Evolutionary conservation across 1,284 basidiomycete genomes (phyloP).

Genomic region (Boletus mariae): DNA sequence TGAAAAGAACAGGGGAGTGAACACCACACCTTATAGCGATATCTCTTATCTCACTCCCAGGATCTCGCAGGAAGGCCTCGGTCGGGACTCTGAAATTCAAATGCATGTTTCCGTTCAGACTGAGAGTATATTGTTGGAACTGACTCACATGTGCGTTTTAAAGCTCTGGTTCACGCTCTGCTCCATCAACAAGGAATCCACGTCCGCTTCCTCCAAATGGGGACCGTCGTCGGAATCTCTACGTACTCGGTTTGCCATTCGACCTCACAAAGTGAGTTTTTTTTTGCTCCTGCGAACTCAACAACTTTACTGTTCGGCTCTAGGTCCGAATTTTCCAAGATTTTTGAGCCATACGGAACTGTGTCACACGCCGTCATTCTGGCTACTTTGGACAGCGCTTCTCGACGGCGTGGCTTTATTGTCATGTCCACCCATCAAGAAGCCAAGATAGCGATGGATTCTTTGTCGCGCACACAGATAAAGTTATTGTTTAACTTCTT

Average conservation of each 20-base stretch:
- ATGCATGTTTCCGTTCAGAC: constrained; percentile 6
- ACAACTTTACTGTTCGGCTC: not conserved
- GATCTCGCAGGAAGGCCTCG: constrained; percentile 3
- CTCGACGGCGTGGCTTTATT: constrained; percentile 72
- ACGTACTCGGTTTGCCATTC: constrained; percentile 75
- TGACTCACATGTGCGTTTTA: constrained; percentile 23
- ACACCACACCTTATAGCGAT: not conserved
- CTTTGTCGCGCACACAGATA: constrained; percentile 61
- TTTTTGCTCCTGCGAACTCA: not conserved
- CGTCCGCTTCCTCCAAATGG: constrained; percentile 28
- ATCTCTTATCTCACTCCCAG: constrained; percentile 20
- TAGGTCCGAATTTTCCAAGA: constrained; percentile 57
- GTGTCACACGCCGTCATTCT: constrained; percentile 73
- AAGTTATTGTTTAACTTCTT: constrained; percentile 36
- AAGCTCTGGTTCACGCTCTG: constrained; percentile 35
- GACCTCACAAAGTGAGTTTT: constrained; percentile 63
- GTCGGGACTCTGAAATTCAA: constrained; percentile 1
- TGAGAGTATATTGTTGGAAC: not conserved
- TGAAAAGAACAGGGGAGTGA: constrained; percentile 13
- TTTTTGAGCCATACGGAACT: constrained; percentile 61
- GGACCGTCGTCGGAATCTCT: constrained; percentile 70
- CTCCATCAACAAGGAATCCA: constrained; percentile 11
- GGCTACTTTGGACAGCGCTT: constrained; percentile 76
- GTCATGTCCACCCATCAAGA: constrained; percentile 72
- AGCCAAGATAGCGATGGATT: constrained; percentile 61